These are phyloP conservation scores for Xylariaceae sp. DNA, from an alignment of 2,329 filamentous ascomycete species.

Conservation along the genomic window DNA sequence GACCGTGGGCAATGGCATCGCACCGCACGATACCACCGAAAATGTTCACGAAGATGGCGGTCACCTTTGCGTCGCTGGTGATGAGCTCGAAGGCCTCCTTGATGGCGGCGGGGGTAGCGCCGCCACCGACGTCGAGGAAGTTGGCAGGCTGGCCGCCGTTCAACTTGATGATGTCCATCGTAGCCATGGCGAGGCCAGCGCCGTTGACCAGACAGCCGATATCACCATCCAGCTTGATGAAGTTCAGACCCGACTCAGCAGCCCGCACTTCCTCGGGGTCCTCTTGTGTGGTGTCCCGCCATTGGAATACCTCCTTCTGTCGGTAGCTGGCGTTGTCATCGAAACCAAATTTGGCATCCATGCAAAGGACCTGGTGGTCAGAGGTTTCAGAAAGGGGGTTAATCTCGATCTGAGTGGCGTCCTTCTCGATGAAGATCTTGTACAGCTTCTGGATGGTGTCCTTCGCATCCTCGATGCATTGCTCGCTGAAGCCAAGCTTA, in stretches of 20 bases:
- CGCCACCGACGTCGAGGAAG: constrained; percentile 98
- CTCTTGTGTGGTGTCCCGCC: constrained; percentile 93
- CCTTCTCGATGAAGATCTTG: constrained; percentile 97
- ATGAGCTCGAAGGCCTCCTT: constrained; percentile 98
- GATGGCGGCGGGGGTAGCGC: constrained; percentile 94
- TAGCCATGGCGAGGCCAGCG: constrained; percentile 98
- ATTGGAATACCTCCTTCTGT: constrained; percentile 92
- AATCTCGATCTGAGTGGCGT: constrained; percentile 99
- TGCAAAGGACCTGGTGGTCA: constrained; percentile 96
- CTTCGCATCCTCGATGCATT: constrained; percentile 94
- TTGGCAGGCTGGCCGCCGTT: constrained; percentile 95
- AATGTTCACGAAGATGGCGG: constrained; percentile 99
- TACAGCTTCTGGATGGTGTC: constrained; percentile 98
- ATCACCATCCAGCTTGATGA: constrained; percentile 99
- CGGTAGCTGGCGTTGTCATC: constrained; percentile 99
- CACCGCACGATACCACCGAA: constrained; percentile 98
- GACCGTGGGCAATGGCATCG: constrained; percentile 91
- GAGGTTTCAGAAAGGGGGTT: constrained; percentile 98
- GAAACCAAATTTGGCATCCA: constrained; percentile 99
- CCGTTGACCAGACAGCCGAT: constrained; percentile 99
- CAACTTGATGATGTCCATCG: constrained; percentile 99
- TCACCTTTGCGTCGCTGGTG: constrained; percentile 96
- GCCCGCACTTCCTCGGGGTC: constrained; percentile 97
- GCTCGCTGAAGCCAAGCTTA: constrained; percentile 94
- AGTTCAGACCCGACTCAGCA: constrained; percentile 91